Conservation (phyloP, 768 basidiomycete genomes). For the Russula virescens region DNA sequence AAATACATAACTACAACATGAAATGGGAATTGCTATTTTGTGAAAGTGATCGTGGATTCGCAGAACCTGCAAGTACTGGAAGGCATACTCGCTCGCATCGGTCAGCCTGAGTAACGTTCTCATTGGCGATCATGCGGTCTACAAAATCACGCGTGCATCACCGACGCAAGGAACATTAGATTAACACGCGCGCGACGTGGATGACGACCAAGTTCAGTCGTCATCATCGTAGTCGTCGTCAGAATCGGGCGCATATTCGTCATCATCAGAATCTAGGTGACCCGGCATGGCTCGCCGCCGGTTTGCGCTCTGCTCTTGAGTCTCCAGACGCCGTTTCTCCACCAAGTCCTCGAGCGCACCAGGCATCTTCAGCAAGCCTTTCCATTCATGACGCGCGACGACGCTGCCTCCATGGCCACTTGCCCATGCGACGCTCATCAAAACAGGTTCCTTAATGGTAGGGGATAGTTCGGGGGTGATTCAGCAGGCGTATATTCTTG, state of each 20-base stretch:
- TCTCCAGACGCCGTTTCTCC: constrained; percentile 45
- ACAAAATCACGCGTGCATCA: no score
- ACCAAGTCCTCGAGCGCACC: constrained; percentile 68
- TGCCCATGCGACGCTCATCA: constrained; percentile 93
- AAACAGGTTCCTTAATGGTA: constrained; percentile 63
- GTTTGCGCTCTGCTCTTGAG: constrained; percentile 24
- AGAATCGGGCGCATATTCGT: constrained; percentile 3
- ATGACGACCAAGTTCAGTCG: background rate
- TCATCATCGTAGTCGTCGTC: constrained; percentile 16
- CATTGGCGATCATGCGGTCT: no score
- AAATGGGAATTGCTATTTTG: background rate
- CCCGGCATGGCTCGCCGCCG: constrained; percentile 17
- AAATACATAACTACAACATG: background rate
- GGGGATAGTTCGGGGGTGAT: background rate
- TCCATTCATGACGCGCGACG: constrained; percentile 95
- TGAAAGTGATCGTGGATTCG: background rate
- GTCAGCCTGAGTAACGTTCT: no score
- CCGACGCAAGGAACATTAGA: no score
- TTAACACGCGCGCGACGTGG: no score
- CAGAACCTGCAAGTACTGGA: background rate
- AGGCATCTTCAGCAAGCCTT: constrained; percentile 72
- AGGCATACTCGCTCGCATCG: no score
- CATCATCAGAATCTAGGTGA: constrained; percentile 14
- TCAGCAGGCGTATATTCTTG: background rate
- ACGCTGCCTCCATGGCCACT: constrained; percentile 57